Percentiles rank a stretch among this genome's conserved stretches.
Conservation (phyloP, 2,329 filamentous ascomycete genomes). For the Penicillium sclerotiorum region DNA sequence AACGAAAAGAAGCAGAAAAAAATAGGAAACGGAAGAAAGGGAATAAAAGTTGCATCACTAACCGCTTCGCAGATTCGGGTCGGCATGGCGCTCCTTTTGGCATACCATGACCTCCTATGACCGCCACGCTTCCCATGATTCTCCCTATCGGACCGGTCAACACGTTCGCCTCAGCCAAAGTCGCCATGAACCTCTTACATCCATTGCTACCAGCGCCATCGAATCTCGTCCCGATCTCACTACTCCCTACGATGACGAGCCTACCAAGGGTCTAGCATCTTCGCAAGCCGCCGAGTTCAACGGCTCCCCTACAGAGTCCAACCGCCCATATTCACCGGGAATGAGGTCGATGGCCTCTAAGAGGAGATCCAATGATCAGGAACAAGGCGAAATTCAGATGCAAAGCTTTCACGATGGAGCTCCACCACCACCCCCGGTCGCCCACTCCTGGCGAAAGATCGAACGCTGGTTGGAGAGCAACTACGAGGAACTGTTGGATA, state of each 20-base stretch:
- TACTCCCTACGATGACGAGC: conserved; percentile 76
- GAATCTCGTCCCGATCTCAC: conserved; percentile 86
- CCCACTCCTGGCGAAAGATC: conserved; percentile 91
- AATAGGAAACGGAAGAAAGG: too few relatives aligned
- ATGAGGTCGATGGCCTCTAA: conserved; percentile 76
- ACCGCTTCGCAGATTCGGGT: conserved; percentile 58
- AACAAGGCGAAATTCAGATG: conserved; percentile 89
- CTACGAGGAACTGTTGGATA: conserved; percentile 91
- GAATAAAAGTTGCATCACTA: too few relatives aligned
- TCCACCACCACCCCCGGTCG: conserved; percentile 83
- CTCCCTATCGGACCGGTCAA: conserved; percentile 85
- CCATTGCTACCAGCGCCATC: conserved; percentile 79
- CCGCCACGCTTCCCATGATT: conserved; percentile 90
- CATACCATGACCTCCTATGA: conserved; percentile 79
- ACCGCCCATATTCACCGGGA: conserved; percentile 84
- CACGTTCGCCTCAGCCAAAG: conserved; percentile 86
- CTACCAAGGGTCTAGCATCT: conserved; percentile 57
- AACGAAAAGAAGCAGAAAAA: too few relatives aligned
- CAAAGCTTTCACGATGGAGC: conserved; percentile 91
- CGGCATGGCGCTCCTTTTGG: conserved; percentile 88
- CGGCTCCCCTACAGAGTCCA: conserved; percentile 59
- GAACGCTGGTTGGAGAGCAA: conserved; percentile 93
- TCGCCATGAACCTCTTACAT: conserved; percentile 79
- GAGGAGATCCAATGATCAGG: conserved; percentile 62
- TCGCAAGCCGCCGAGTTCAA: conserved; percentile 64